Conservation (phyloP, 805 yeast genomes). For the Priceomyces castillae region DNA sequence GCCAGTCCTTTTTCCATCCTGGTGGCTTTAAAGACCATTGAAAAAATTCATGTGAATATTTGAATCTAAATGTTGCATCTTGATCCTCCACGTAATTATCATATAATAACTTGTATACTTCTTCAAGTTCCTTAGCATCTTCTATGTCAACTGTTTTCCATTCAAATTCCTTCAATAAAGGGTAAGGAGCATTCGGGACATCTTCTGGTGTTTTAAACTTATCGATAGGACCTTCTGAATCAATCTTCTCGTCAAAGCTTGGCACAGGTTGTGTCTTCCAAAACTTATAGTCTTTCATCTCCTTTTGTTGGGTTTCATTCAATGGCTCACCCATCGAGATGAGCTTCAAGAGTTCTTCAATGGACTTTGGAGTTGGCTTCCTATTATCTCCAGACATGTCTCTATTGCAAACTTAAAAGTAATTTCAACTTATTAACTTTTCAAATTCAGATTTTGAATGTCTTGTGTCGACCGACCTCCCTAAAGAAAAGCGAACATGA, state of each 20-base stretch:
- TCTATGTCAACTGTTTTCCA: conserved; percentile 78
- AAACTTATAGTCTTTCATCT: conserved; percentile 88
- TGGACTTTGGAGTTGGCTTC: conserved; percentile 27
- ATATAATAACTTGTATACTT: conserved; percentile 74
- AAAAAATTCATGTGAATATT: conserved; percentile 77
- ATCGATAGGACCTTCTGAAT: conserved; percentile 81
- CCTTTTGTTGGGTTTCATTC: conserved; percentile 57
- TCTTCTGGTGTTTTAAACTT: conserved; percentile 62
- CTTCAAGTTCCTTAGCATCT: conserved; percentile 56
- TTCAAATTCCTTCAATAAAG: conserved; percentile 75
- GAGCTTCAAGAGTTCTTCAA: conserved; percentile 59
- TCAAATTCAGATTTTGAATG: neutral
- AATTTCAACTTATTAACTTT: neutral
- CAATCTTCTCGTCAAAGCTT: conserved; percentile 62
- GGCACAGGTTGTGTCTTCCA: conserved; percentile 99
- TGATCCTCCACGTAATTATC: conserved; percentile 94
- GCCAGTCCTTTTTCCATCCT: conserved; percentile 88
- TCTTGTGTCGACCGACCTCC: neutral
- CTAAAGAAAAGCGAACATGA: neutral
- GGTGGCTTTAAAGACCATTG: conserved; percentile 95
- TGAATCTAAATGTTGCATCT: conserved; percentile 89
- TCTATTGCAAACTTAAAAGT: neutral
- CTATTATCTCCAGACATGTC: conserved; percentile 12
- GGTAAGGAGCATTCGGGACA: conserved; percentile 66
- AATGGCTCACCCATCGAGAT: conserved; percentile 54